phyloP scores from a whole-genome alignment of 306 rosid species.

The Inga laurina region DNA sequence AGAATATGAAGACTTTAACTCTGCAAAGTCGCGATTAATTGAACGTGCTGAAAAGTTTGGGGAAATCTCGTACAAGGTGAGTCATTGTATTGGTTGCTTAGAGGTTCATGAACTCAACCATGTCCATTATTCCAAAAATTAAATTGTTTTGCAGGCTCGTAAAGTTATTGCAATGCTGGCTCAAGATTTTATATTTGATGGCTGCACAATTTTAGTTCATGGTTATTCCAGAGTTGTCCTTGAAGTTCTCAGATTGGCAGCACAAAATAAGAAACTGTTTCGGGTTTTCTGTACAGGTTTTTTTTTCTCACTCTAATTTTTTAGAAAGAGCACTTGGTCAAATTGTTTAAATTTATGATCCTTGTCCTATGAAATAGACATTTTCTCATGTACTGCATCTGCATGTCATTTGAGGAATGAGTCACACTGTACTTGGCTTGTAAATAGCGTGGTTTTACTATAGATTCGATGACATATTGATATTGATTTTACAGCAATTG shows the following conservation, averaged over 20 bases:
- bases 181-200: constrained; percentile 90
- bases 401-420: not conserved
- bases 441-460: not conserved
- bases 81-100: not conserved
- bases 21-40: constrained; percentile 85
- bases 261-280: constrained; percentile 75
- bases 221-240: constrained; percentile 93
- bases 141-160: constrained; percentile 69
- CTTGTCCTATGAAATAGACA: not conserved
- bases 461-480: not conserved
- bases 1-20: constrained; percentile 87
- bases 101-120: not conserved
- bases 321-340: not conserved
- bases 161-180: constrained; percentile 84
- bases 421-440: not conserved
- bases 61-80: constrained; percentile 84
- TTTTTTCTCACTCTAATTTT: constrained; percentile 2
- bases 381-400: not conserved
- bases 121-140: not conserved
- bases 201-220: constrained; percentile 92
- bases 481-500: constrained; percentile 1
- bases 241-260: constrained; percentile 80
- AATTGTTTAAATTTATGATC: constrained; percentile 10
- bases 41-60: constrained; percentile 99
- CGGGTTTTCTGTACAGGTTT: constrained; percentile 94